Percentiles rank a stretch among this genome's conserved stretches.
These are phyloP conservation scores for Myxozyma neotropica DNA, from an alignment of 805 yeast species.

Conservation along the genomic window DNA sequence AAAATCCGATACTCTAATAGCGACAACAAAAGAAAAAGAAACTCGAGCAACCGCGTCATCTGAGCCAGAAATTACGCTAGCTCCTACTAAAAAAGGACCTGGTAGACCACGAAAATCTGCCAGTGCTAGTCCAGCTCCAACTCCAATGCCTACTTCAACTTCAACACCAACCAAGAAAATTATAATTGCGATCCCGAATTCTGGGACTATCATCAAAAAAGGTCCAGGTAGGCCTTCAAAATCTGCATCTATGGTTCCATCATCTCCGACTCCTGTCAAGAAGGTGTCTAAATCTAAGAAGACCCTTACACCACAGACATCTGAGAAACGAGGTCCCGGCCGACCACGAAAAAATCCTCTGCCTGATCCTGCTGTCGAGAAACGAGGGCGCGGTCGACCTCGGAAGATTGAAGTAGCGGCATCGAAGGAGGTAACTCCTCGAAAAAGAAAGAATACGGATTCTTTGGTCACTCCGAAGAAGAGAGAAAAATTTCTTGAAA, in stretches of 20 bases:
- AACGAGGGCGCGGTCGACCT: constrained; percentile 4
- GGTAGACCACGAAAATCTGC: constrained; percentile 7
- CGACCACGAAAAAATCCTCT: neutral
- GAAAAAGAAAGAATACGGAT: neutral
- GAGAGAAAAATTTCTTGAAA: neutral
- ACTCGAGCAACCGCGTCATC: too few relatives aligned
- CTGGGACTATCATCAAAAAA: neutral
- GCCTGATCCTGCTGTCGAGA: neutral
- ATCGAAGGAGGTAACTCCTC: constrained; percentile 1
- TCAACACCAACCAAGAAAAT: too few relatives aligned
- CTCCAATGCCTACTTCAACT: too few relatives aligned
- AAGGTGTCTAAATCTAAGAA: neutral
- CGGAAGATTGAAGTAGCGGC: neutral
- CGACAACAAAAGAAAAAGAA: neutral
- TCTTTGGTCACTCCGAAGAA: constrained; percentile 1
- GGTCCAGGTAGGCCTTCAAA: constrained; percentile 2
- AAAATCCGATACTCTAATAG: neutral
- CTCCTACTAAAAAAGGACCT: neutral
- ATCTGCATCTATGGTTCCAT: neutral
- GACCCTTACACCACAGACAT: neutral
- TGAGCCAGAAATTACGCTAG: neutral
- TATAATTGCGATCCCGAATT: neutral
- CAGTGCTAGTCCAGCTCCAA: neutral
- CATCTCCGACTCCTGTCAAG: neutral
- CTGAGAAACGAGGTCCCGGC: neutral